A percentile compares a stretch with the other conserved stretches of the same genome.
Evolutionary conservation across 768 basidiomycete genomes (phyloP).

Genomic region (Stropharia rugosoannulata): DNA sequence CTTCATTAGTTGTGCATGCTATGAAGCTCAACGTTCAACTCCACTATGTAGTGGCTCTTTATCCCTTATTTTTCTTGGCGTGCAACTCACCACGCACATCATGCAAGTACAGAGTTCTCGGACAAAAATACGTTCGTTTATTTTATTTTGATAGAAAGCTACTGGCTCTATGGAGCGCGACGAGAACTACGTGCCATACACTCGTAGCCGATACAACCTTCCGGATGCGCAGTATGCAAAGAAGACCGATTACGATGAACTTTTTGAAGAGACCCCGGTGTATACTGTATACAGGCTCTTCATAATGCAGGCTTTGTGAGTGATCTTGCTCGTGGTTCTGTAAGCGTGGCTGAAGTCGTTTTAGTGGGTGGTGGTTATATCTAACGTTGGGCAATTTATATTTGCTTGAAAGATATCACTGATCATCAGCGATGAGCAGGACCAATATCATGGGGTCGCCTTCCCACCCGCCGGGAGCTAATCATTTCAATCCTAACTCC

Average conservation of each 20-base stretch:
- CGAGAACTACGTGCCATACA: conserved; percentile 68
- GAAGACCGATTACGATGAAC: conserved; percentile 42
- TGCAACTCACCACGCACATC: conserved; percentile 69
- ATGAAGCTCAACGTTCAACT: conserved; percentile 7
- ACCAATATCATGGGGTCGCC: conserved; percentile 48
- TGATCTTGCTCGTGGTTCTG: background rate
- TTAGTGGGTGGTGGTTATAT: conserved; percentile 37
- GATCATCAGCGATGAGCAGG: conserved; percentile 14
- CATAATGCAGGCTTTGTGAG: conserved; percentile 43
- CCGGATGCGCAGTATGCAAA: conserved; percentile 37
- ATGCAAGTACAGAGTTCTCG: conserved; percentile 31
- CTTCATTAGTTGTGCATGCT: background rate
- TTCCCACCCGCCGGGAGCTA: conserved; percentile 47
- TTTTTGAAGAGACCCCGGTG: conserved; percentile 53
- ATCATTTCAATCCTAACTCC: conserved; percentile 39
- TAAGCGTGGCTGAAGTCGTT: background rate
- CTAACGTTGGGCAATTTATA: conserved; percentile 20
- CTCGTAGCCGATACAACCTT: conserved; percentile 37
- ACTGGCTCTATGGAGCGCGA: conserved; percentile 76
- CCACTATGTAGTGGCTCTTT: conserved; percentile 39
- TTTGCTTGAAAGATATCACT: background rate
- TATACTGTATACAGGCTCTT: conserved; percentile 41
- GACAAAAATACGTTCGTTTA: background rate
- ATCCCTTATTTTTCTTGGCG: conserved; percentile 69
- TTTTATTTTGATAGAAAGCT: conserved; percentile 38